Conservation (phyloP, 2,329 filamentous ascomycete species). For the Neopestalotiopsis rosae region DNA sequence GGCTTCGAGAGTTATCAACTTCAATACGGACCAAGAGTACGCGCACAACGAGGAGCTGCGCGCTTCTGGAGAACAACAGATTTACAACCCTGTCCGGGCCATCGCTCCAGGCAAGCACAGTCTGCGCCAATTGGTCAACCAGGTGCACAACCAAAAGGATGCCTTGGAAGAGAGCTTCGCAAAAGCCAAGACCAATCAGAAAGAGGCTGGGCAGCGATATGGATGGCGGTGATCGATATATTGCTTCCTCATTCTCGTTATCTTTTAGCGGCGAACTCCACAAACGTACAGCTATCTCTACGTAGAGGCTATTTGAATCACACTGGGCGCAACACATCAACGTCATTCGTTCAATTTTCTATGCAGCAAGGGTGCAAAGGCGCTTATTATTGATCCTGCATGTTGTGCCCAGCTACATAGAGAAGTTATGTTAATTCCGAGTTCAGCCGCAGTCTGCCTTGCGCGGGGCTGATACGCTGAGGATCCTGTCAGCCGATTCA, state of each 20-base stretch:
- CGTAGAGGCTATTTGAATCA: too few relatives aligned
- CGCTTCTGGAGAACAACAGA: constrained; percentile 70
- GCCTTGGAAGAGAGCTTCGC: constrained; percentile 93
- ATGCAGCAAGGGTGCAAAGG: background rate
- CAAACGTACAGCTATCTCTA: too few relatives aligned
- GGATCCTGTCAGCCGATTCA: background rate
- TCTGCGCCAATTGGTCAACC: constrained; percentile 84
- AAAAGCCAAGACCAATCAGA: constrained; percentile 76
- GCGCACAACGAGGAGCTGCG: constrained; percentile 80
- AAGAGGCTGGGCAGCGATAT: constrained; percentile 82
- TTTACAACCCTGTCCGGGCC: constrained; percentile 81
- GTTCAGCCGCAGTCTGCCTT: background rate
- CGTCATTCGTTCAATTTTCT: too few relatives aligned
- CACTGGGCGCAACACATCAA: background rate
- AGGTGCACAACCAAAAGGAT: constrained; percentile 81
- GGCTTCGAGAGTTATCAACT: constrained; percentile 76
- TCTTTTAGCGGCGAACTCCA: too few relatives aligned
- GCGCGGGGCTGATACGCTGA: too few relatives aligned
- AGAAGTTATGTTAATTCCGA: background rate
- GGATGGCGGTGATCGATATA: constrained; percentile 65
- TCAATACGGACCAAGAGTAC: constrained; percentile 90
- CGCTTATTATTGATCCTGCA: background rate
- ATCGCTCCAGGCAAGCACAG: constrained; percentile 90
- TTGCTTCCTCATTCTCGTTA: background rate
- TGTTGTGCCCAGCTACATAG: background rate